These are phyloP conservation scores for Fusarium concolor DNA, from an alignment of 2,329 filamentous ascomycete species.

Conservation along the genomic window DNA sequence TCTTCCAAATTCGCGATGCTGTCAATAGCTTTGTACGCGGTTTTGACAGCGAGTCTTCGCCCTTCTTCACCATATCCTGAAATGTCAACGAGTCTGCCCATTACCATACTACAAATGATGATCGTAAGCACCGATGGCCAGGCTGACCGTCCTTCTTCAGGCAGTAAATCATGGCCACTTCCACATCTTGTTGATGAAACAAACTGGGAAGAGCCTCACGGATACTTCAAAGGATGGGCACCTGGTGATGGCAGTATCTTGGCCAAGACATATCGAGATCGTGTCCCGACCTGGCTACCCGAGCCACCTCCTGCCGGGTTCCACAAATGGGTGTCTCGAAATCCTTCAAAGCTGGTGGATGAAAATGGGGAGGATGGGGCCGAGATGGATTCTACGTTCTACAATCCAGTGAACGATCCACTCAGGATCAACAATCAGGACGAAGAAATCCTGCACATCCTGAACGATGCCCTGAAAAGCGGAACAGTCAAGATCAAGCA, in stretches of 20 bases:
- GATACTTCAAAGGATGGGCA: slow-evolving; percentile 49
- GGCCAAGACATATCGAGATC: slow-evolving; percentile 37
- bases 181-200: slow-evolving; percentile 40
- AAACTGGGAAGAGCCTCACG: slow-evolving; percentile 42
- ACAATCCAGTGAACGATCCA: slow-evolving; percentile 54
- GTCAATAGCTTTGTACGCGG: slow-evolving; percentile 13
- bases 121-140: slow-evolving; percentile 30
- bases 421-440: slow-evolving; percentile 55
- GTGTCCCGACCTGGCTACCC: slow-evolving; percentile 45
- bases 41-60: slow-evolving; percentile 35
- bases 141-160: slow-evolving; percentile 1
- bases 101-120: slow-evolving; percentile 44
- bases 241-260: slow-evolving; percentile 43
- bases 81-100: slow-evolving; percentile 47
- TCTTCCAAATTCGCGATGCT: not conserved
- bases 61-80: slow-evolving; percentile 45
- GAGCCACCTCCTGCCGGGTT: slow-evolving; percentile 42
- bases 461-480: slow-evolving; percentile 40
- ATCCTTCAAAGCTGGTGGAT: not conserved
- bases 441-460: slow-evolving; percentile 44
- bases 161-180: slow-evolving; percentile 45
- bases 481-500: slow-evolving; percentile 55
- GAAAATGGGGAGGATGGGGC: not conserved
- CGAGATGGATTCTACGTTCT: slow-evolving; percentile 47
- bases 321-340: slow-evolving; percentile 39